These are phyloP conservation scores for Hsuehochloa calcarea DNA, from an alignment of 176 grass and related monocot genomes.

Conservation along the genomic window DNA sequence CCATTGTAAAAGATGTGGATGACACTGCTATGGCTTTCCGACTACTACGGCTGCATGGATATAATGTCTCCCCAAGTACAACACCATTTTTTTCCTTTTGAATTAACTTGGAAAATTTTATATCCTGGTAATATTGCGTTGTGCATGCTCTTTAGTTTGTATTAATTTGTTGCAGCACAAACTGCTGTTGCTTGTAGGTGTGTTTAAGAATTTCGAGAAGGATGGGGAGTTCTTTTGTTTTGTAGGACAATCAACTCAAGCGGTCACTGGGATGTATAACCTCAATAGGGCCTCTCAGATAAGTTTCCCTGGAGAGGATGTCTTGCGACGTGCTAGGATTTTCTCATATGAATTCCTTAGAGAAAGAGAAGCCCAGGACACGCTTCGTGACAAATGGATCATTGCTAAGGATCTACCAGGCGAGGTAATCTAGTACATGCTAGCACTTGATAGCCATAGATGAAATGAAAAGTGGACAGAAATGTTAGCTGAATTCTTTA, in stretches of 20 bases:
- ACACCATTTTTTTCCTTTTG: background rate
- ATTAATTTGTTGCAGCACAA: background rate
- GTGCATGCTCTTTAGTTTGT: background rate
- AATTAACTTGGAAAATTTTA: background rate
- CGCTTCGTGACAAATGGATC: constrained; percentile 68
- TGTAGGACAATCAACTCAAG: constrained; percentile 83
- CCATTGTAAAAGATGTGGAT: constrained; percentile 67
- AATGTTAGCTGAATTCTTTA: background rate
- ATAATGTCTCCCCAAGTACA: constrained; percentile 69
- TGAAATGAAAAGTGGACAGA: background rate
- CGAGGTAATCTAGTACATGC: constrained; percentile 42
- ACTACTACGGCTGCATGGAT: constrained; percentile 74
- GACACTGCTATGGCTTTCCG: constrained; percentile 93
- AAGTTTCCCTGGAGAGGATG: constrained; percentile 51
- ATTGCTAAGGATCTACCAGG: constrained; percentile 63
- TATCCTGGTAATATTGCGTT: background rate
- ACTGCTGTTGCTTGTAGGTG: constrained; percentile 35
- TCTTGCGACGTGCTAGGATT: constrained; percentile 42
- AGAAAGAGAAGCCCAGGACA: constrained; percentile 33
- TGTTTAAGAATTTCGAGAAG: constrained; percentile 86
- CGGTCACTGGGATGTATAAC: constrained; percentile 94
- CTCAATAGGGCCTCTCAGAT: constrained; percentile 67
- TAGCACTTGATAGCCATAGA: background rate
- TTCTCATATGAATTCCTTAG: constrained; percentile 55
- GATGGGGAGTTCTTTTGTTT: constrained; percentile 87